Percentiles rank a stretch among this genome's conserved stretches.
phyloP scores from a whole-genome alignment of 352 stramenopile genomes.

The Aphanomyces invadans region DNA sequence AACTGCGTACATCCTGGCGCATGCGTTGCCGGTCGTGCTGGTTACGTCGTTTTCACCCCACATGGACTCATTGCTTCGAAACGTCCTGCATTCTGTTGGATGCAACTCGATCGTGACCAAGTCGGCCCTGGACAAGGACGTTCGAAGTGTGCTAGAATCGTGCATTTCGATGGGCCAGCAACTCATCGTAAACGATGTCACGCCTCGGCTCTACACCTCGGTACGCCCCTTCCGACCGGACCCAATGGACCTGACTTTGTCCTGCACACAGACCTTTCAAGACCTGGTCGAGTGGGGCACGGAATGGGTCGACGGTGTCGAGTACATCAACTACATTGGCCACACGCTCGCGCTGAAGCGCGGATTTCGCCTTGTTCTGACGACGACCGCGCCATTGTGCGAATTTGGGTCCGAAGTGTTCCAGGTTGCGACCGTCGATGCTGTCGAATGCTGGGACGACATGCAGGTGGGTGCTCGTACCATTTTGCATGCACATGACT shows the following conservation, averaged over 20 bases:
- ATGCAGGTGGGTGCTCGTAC: neutral
- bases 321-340: neutral
- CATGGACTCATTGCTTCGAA: slow-evolving; percentile 14
- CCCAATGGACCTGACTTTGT: neutral
- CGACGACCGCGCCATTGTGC: neutral
- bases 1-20: neutral
- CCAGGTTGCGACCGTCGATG: neutral
- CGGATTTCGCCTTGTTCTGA: neutral
- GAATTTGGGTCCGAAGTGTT: neutral
- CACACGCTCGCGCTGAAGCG: neutral
- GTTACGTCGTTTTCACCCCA: slow-evolving; percentile 13
- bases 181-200: slow-evolving; percentile 12
- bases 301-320: neutral
- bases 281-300: slow-evolving; percentile 3
- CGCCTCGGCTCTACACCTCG: neutral
- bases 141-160: neutral
- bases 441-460: neutral
- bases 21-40: slow-evolving; percentile 6
- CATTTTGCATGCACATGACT: no score
- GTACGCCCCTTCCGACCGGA: neutral
- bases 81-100: neutral
- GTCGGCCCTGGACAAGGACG: slow-evolving; percentile 1
- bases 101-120: neutral
- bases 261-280: neutral
- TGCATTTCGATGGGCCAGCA: slow-evolving; percentile 2